Percentiles rank a stretch among this genome's conserved stretches.
phyloP scores from a whole-genome alignment of 352 stramenopile species.

The Elongisporangium senticosum region DNA sequence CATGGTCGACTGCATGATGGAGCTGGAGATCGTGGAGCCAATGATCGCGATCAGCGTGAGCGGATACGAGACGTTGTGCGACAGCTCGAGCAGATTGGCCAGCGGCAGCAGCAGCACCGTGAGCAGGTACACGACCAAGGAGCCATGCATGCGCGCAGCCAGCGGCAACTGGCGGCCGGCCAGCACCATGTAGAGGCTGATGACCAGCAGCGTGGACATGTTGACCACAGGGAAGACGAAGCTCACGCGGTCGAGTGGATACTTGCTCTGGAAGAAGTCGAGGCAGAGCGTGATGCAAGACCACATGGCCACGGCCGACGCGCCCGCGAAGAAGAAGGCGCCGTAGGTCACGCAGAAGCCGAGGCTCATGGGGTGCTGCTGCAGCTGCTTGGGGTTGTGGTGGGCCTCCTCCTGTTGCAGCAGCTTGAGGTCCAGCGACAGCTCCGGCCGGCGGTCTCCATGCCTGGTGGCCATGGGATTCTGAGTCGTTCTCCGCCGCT shows the following conservation, averaged over 20 bases:
- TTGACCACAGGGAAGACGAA: conserved; percentile 83
- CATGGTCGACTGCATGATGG: conserved; percentile 63
- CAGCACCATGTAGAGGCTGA: conserved; percentile 79
- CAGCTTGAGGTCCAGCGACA: conserved; percentile 8
- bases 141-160: conserved; percentile 47
- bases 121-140: conserved; percentile 40
- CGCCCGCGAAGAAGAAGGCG: conserved; percentile 71
- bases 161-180: conserved; percentile 57
- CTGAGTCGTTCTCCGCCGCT: not conserved
- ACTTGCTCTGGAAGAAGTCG: conserved; percentile 61
- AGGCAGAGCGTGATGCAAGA: conserved; percentile 72
- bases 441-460: not conserved
- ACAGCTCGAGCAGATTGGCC: conserved; percentile 51
- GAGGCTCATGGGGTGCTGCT: conserved; percentile 10
- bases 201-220: conserved; percentile 77
- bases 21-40: conserved; percentile 56
- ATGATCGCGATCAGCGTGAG: conserved; percentile 59
- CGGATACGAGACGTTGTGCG: conserved; percentile 36
- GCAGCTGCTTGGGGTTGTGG: conserved; percentile 7
- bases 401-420: conserved; percentile 15
- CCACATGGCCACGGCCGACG: conserved; percentile 72
- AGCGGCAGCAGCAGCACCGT: conserved; percentile 58
- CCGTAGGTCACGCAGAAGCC: conserved; percentile 64
- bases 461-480: not conserved
- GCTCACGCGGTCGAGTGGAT: conserved; percentile 53